phyloP scores from a whole-genome alignment of 306 rosid species.

The Canavalia ensiformis region DNA sequence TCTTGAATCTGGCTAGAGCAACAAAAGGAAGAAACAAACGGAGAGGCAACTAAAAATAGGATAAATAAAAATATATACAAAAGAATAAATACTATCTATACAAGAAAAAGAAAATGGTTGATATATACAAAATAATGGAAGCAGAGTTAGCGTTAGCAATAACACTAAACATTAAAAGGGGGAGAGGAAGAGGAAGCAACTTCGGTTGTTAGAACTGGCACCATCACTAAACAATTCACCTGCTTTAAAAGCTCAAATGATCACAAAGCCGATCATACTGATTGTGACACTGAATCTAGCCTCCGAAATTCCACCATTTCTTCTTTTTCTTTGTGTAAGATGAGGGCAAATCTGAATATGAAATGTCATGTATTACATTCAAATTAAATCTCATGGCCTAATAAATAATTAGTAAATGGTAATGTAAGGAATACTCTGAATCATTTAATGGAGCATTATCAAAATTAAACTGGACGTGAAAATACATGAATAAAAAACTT shows the following conservation, averaged over 20 bases:
- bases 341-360: constrained; percentile 62
- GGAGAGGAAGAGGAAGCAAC: no score
- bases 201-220: no score
- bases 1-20: background rate
- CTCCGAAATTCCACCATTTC: constrained; percentile 78
- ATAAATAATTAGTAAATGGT: background rate
- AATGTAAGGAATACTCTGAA: background rate
- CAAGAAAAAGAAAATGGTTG: constrained; percentile 37
- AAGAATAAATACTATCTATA: constrained; percentile 51
- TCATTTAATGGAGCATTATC: constrained; percentile 28
- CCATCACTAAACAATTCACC: background rate
- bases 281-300: constrained; percentile 38
- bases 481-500: constrained; percentile 34
- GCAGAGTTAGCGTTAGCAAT: background rate
- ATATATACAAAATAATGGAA: constrained; percentile 44
- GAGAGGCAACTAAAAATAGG: background rate
- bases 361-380: constrained; percentile 31
- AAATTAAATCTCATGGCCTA: background rate
- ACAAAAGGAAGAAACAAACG: background rate
- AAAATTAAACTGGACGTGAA: background rate
- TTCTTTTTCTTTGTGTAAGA: constrained; percentile 66
- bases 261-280: constrained; percentile 15
- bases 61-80: constrained; percentile 27
- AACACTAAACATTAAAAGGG: background rate
- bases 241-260: constrained; percentile 12